Percentiles rank a stretch among this genome's conserved stretches.
These are phyloP conservation scores for Zymoseptoria crescenta DNA, from an alignment of 2,329 filamentous ascomycete species.

Conservation along the genomic window DNA sequence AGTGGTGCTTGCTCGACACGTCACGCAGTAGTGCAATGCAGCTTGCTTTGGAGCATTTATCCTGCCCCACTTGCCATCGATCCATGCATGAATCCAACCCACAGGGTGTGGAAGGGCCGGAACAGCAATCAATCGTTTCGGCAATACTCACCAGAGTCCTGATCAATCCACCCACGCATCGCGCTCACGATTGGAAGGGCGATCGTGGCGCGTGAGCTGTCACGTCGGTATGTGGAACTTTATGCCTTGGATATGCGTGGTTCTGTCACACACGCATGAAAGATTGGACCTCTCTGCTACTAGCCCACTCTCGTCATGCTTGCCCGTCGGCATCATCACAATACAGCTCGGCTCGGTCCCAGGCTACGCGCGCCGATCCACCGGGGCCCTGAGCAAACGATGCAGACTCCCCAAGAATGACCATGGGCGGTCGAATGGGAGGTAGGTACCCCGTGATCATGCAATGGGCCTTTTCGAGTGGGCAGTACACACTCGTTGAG, in stretches of 20 bases:
- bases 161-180: background rate
- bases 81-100: background rate
- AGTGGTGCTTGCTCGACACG: conserved; percentile 6
- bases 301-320: conserved; percentile 9
- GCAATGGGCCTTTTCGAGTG: conserved; percentile 6
- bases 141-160: conserved; percentile 5
- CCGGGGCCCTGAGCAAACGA: conserved; percentile 15
- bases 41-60: conserved; percentile 9
- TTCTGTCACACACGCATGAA: conserved; percentile 4
- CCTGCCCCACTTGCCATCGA: conserved; percentile 5
- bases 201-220: background rate
- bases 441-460: conserved; percentile 7
- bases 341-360: conserved; percentile 13
- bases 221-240: background rate
- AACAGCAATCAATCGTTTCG: background rate
- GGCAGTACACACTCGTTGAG: conserved; percentile 8
- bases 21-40: conserved; percentile 16
- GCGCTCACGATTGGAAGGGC: background rate
- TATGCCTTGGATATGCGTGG: conserved; percentile 12
- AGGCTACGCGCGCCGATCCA: conserved; percentile 20
- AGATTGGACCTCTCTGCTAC: background rate
- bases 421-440: conserved; percentile 8
- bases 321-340: conserved; percentile 1
- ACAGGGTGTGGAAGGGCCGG: background rate
- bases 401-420: conserved; percentile 12